Percentiles rank a stretch among this genome's conserved stretches.
phyloP scores from a whole-genome alignment of 108 stramenopile species.

The Conticribra guillardii region DNA sequence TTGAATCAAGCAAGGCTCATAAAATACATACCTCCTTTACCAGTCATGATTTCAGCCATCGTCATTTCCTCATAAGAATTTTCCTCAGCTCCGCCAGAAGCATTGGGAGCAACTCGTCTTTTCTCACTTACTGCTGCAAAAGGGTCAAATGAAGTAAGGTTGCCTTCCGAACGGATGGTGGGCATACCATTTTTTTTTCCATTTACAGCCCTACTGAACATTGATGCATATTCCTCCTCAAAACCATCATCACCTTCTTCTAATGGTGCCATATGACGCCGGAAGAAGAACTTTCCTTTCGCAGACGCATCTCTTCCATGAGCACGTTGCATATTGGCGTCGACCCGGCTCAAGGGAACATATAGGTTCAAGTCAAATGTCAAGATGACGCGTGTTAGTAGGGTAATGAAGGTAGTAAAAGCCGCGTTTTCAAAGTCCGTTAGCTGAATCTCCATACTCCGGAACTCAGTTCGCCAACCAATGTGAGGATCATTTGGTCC shows the following conservation, averaged over 20 bases:
- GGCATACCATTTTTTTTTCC: constrained; percentile 31
- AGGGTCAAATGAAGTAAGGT: neutral
- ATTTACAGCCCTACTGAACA: constrained; percentile 76
- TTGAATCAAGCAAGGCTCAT: neutral
- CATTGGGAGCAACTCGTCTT: constrained; percentile 63
- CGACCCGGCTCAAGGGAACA: constrained; percentile 94
- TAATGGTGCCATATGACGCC: constrained; percentile 92
- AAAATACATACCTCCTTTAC: constrained; percentile 76
- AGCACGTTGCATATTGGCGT: constrained; percentile 98
- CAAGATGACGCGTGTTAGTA: constrained; percentile 95
- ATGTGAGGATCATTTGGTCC: constrained; percentile 91
- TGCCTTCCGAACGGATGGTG: constrained; percentile 20
- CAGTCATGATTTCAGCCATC: constrained; percentile 95
- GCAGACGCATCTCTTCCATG: constrained; percentile 89
- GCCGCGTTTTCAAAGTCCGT: constrained; percentile 99
- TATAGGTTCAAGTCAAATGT: constrained; percentile 99
- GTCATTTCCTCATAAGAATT: constrained; percentile 97
- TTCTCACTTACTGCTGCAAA: constrained; percentile 57
- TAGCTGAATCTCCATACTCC: constrained; percentile 98
- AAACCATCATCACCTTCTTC: constrained; percentile 87
- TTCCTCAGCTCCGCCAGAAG: constrained; percentile 80
- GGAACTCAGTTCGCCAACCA: constrained; percentile 98
- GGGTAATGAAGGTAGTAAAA: constrained; percentile 93
- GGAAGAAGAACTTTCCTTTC: constrained; percentile 95
- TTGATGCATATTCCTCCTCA: constrained; percentile 81